phyloP scores from a whole-genome alignment of 306 rosid genomes.

The Malus fusca region DNA sequence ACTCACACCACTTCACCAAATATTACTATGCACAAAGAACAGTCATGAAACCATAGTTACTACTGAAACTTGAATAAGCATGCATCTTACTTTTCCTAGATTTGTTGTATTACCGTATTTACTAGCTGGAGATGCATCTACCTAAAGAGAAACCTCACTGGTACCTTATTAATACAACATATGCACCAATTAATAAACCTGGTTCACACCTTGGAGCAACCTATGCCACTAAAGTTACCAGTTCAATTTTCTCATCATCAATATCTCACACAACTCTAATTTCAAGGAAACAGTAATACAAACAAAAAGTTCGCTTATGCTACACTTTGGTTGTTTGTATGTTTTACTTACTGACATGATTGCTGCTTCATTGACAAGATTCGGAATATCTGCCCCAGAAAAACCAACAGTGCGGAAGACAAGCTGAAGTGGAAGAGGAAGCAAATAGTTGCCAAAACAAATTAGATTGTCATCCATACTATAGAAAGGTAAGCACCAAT shows the following conservation, averaged over 20 bases:
- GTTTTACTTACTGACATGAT: slow-evolving; percentile 81
- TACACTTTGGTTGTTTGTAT: not conserved
- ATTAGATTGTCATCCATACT: slow-evolving; percentile 2
- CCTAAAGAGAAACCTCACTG: too few relatives aligned
- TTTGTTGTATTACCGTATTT: not conserved
- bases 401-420: slow-evolving; percentile 96
- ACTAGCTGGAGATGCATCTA: too few relatives aligned
- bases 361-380: slow-evolving; percentile 95
- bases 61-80: not conserved
- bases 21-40: not conserved
- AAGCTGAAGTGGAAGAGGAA: slow-evolving; percentile 49
- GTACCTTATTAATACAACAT: too few relatives aligned
- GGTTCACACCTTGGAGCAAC: too few relatives aligned
- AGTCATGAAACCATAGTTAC: not conserved
- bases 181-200: too few relatives aligned
- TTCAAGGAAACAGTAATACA: not conserved
- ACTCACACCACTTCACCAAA: not conserved
- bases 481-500: slow-evolving; percentile 10
- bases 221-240: too few relatives aligned
- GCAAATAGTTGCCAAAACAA: slow-evolving; percentile 11
- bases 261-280: not conserved
- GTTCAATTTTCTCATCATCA: too few relatives aligned
- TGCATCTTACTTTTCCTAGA: not conserved
- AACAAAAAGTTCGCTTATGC: not conserved
- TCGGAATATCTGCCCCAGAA: slow-evolving; percentile 93